Conservation (phyloP, 2,329 filamentous ascomycete species). For the Xylaria sp. region DNA sequence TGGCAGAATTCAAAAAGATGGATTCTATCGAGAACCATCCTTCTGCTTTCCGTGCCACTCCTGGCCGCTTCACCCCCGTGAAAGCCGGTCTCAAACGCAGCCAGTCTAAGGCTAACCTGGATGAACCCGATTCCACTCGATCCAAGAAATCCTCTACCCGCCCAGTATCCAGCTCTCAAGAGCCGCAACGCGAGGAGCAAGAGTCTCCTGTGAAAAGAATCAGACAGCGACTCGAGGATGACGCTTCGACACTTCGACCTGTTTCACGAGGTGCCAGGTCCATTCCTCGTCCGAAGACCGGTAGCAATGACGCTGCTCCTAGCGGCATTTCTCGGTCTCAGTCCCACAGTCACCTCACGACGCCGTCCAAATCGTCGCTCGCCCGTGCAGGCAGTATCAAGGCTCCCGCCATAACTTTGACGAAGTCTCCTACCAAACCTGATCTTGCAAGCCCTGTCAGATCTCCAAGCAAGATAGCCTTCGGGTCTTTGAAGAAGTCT, state of each 20-base stretch:
- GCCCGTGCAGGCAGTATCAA: conserved; percentile 62
- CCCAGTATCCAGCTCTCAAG: conserved; percentile 24
- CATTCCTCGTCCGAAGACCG: conserved; percentile 53
- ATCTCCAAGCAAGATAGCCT: conserved; percentile 45
- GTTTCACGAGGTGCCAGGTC: conserved; percentile 54
- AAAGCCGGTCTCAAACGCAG: conserved; percentile 43
- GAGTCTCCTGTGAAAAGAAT: conserved; percentile 67
- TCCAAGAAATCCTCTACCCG: conserved; percentile 35
- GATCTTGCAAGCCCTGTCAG: conserved; percentile 42
- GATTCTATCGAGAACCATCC: conserved; percentile 89
- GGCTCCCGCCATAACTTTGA: conserved; percentile 55
- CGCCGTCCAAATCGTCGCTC: conserved; percentile 77
- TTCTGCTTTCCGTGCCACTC: conserved; percentile 71
- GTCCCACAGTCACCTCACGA: conserved; percentile 64
- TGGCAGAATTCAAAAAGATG: conserved; percentile 95
- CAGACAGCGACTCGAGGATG: conserved; percentile 68
- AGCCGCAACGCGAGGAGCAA: conserved; percentile 34
- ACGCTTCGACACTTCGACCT: conserved; percentile 68
- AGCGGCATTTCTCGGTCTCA: conserved; percentile 46
- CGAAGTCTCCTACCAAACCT: conserved; percentile 58
- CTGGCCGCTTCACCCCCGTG: conserved; percentile 55
- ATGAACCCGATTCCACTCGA: conserved; percentile 56
- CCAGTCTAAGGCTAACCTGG: conserved; percentile 64
- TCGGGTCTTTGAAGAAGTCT: conserved; percentile 50
- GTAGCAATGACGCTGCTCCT: conserved; percentile 41